These are phyloP conservation scores for Lentinula edodes DNA, from an alignment of 768 basidiomycete genomes.

Conservation along the genomic window DNA sequence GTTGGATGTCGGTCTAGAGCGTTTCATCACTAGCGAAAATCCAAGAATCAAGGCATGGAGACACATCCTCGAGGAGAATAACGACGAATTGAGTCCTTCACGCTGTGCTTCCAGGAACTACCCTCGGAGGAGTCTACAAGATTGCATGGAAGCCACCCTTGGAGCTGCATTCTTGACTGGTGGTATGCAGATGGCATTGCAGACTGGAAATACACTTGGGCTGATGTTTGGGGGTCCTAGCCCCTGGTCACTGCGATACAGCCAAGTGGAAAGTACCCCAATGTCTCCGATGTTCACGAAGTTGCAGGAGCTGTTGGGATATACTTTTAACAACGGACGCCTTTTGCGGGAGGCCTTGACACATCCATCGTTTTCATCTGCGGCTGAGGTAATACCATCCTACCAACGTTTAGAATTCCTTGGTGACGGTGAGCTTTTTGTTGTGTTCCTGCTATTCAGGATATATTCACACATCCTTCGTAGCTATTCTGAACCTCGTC, in stretches of 20 bases:
- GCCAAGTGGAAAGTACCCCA: constrained; percentile 19
- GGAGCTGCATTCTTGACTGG: constrained; percentile 74
- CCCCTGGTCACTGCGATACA: constrained; percentile 64
- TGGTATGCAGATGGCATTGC: constrained; percentile 64
- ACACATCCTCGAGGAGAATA: constrained; percentile 32
- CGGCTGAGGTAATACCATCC: constrained; percentile 42
- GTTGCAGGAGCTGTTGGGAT: constrained; percentile 64
- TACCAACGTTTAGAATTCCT: constrained; percentile 89
- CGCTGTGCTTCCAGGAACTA: constrained; percentile 41
- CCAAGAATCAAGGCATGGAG: constrained; percentile 55
- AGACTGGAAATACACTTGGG: constrained; percentile 56
- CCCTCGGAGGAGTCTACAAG: constrained; percentile 71
- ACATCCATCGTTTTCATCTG: constrained; percentile 67
- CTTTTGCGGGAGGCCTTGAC: constrained; percentile 77
- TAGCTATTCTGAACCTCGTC: constrained; percentile 69
- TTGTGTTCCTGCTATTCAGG: background rate
- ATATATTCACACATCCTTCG: constrained; percentile 8
- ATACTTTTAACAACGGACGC: constrained; percentile 58
- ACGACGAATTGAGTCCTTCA: constrained; percentile 24
- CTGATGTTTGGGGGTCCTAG: constrained; percentile 67
- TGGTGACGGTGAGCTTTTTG: constrained; percentile 65
- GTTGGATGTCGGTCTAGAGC: constrained; percentile 55
- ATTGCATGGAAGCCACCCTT: constrained; percentile 83
- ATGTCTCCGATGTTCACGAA: constrained; percentile 42
- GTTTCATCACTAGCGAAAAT: constrained; percentile 56